phyloP scores from a whole-genome alignment of 2,329 filamentous ascomycete genomes.

The Calonectria henricotiae region DNA sequence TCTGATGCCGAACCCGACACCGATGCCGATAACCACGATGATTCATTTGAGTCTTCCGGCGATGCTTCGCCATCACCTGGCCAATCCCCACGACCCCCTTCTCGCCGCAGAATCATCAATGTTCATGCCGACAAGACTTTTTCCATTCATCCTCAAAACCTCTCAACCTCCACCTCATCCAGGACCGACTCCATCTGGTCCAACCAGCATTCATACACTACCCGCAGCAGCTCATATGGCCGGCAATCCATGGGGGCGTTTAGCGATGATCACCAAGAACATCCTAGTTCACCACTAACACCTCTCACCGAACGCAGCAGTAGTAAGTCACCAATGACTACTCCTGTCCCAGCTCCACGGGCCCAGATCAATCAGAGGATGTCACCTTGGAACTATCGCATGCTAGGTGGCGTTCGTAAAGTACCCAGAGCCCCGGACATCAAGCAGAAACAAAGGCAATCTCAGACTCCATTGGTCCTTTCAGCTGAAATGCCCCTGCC shows the following conservation, averaged over 20 bases:
- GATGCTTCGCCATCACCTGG: constrained; percentile 36
- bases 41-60: constrained; percentile 33
- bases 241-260: constrained; percentile 65
- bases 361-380: constrained; percentile 43
- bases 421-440: constrained; percentile 61
- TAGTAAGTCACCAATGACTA: constrained; percentile 44
- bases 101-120: constrained; percentile 62
- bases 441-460: constrained; percentile 59
- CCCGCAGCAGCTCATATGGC: constrained; percentile 67
- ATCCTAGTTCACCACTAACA: constrained; percentile 67
- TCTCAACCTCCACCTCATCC: constrained; percentile 51
- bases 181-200: constrained; percentile 58
- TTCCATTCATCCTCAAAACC: constrained; percentile 63
- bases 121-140: constrained; percentile 74
- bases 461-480: constrained; percentile 49
- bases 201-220: constrained; percentile 63
- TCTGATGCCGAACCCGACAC: constrained; percentile 39
- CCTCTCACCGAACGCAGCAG: constrained; percentile 62
- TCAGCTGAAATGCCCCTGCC: constrained; percentile 51
- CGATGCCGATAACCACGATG: constrained; percentile 42
- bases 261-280: constrained; percentile 66
- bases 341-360: constrained; percentile 34
- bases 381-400: constrained; percentile 70
- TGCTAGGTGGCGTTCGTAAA: constrained; percentile 71
- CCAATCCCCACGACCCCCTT: constrained; percentile 51